Percentiles rank a stretch among this genome's conserved stretches.
phyloP scores from a whole-genome alignment of 805 yeast genomes.

The Brettanomyces naardenensis region DNA sequence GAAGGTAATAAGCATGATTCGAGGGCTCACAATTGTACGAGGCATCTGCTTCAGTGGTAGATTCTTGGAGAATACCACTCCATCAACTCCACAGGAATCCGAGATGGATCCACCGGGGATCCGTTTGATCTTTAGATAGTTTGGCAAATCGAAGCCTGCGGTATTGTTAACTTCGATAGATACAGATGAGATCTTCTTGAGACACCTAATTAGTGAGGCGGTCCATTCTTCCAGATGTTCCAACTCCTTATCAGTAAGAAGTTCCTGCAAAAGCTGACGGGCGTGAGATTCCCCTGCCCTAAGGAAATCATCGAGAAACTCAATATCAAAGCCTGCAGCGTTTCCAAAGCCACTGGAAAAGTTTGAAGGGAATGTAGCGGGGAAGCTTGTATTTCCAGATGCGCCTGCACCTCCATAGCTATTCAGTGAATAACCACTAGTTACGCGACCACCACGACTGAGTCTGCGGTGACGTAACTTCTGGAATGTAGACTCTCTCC shows the following conservation, averaged over 20 bases:
- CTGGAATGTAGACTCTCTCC: slow-evolving; percentile 1
- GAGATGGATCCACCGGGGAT: slow-evolving; percentile 66
- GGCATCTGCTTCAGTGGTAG: slow-evolving; percentile 80
- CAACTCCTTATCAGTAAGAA: slow-evolving; percentile 53
- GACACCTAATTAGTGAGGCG: slow-evolving; percentile 36
- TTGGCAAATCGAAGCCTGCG: slow-evolving; percentile 78
- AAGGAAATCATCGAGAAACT: slow-evolving; percentile 26
- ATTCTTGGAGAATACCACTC: slow-evolving; percentile 77
- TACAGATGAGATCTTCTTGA: slow-evolving; percentile 49
- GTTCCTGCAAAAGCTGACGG: slow-evolving; percentile 46
- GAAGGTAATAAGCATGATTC: slow-evolving; percentile 75
- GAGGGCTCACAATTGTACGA: slow-evolving; percentile 51
- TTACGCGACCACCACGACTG: neutral
- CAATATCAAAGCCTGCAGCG: slow-evolving; percentile 17
- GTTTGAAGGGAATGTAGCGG: no score
- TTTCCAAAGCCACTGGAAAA: neutral
- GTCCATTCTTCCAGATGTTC: slow-evolving; percentile 52
- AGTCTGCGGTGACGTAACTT: neutral
- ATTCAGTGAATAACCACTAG: neutral
- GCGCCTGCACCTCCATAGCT: no score
- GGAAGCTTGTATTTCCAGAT: no score
- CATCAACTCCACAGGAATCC: slow-evolving; percentile 60
- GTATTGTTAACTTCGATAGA: slow-evolving; percentile 54
- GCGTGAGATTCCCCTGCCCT: slow-evolving; percentile 36
- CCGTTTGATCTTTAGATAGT: slow-evolving; percentile 79